Percentiles rank a stretch among this genome's conserved stretches.
phyloP scores from a whole-genome alignment of 2,329 filamentous ascomycete species.

The Ophiosphaerella narmari region DNA sequence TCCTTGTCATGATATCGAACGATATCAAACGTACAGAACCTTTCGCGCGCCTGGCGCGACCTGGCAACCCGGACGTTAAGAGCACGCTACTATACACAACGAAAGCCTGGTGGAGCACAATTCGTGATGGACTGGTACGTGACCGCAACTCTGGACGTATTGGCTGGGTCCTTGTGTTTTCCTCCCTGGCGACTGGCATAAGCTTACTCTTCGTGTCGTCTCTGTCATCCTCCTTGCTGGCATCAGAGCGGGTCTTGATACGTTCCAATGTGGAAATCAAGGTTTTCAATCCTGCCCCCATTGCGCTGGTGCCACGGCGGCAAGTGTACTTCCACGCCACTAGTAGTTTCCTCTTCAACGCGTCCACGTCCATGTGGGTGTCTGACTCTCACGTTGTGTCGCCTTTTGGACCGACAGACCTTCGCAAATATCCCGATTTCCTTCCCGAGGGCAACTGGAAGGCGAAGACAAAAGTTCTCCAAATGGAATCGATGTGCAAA shows the following conservation, averaged over 20 bases:
- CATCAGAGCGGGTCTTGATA: slow-evolving; percentile 9
- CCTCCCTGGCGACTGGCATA: slow-evolving; percentile 7
- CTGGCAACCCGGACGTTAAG: slow-evolving; percentile 13
- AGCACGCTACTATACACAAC: slow-evolving; percentile 7
- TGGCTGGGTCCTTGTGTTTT: slow-evolving; percentile 11
- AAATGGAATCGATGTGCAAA: slow-evolving; percentile 2
- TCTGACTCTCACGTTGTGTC: slow-evolving; percentile 5
- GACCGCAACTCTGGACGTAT: slow-evolving; percentile 11
- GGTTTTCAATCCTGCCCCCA: not conserved
- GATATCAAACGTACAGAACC: slow-evolving; percentile 26
- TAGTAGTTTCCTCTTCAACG: slow-evolving; percentile 7
- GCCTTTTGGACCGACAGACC: not conserved
- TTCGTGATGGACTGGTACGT: slow-evolving; percentile 10
- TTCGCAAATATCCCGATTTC: not conserved
- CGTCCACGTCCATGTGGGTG: slow-evolving; percentile 9
- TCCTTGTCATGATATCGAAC: slow-evolving; percentile 23
- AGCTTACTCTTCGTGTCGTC: slow-evolving; percentile 14
- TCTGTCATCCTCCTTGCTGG: slow-evolving; percentile 15
- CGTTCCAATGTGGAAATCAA: slow-evolving; percentile 1
- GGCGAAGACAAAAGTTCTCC: slow-evolving; percentile 6
- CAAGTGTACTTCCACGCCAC: slow-evolving; percentile 9
- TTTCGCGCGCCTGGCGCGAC: slow-evolving; percentile 19
- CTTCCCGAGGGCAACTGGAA: slow-evolving; percentile 2
- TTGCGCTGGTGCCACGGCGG: not conserved
- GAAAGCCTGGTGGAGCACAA: slow-evolving; percentile 12